phyloP scores from a whole-genome alignment of 257 asterid genomes.

The Nicotiana knightiana region DNA sequence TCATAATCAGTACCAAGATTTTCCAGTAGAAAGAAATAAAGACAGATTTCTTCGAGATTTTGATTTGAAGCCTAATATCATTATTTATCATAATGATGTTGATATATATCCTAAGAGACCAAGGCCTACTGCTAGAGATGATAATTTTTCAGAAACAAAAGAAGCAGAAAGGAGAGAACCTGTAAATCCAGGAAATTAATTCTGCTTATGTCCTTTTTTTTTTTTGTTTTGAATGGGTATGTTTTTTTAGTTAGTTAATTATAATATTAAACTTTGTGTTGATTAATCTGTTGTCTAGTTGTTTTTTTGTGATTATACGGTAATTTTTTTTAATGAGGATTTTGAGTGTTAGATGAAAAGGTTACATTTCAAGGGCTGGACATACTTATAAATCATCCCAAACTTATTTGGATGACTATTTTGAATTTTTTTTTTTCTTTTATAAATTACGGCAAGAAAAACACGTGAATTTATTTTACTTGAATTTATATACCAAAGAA shows the following conservation, averaged over 20 bases:
- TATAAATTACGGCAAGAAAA: no score
- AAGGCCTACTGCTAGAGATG: not conserved
- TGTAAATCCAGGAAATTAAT: slow-evolving; percentile 1
- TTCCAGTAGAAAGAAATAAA: not conserved
- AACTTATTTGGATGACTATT: not conserved
- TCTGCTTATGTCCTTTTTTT: not conserved
- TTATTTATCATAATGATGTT: slow-evolving; percentile 50
- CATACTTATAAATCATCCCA: not conserved
- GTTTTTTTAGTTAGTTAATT: not conserved
- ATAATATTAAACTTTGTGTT: not conserved
- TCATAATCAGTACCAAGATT: not conserved
- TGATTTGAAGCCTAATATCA: slow-evolving; percentile 37
- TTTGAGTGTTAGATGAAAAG: not conserved
- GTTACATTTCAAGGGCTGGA: not conserved
- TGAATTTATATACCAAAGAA: no score
- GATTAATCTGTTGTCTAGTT: not conserved
- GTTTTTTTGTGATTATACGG: not conserved
- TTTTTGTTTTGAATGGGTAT: not conserved
- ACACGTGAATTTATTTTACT: no score
- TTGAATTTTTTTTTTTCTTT: no score
- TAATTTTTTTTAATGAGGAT: not conserved
- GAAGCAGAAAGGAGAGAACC: not conserved
- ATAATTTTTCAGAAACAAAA: not conserved
- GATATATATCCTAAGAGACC: slow-evolving; percentile 9
- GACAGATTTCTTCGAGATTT: slow-evolving; percentile 39